phyloP scores from a whole-genome alignment of 208 protist genomes.

The Acanthamoeba lenticulata region DNA sequence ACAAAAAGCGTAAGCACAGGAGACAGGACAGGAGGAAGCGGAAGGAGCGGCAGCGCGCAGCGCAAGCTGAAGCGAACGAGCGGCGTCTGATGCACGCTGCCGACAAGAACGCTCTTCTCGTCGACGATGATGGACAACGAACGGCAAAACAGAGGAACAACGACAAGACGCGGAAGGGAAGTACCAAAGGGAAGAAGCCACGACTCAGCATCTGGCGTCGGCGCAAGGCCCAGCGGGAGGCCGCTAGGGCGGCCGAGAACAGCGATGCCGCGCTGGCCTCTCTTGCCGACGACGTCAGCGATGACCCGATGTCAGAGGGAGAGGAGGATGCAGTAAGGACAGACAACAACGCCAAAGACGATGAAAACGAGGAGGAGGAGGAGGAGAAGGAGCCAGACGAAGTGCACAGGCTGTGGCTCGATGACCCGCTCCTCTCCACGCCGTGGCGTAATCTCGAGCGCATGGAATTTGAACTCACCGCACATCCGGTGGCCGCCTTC shows the following conservation, averaged over 20 bases:
- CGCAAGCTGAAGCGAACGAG: background rate
- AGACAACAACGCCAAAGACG: background rate
- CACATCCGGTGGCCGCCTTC: background rate
- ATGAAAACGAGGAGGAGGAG: background rate
- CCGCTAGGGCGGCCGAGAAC: background rate
- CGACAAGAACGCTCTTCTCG: background rate
- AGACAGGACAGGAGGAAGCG: background rate
- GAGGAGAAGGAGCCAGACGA: background rate
- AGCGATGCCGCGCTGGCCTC: background rate
- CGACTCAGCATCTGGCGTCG: conserved; percentile 47
- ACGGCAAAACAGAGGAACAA: background rate
- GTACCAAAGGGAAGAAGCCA: background rate
- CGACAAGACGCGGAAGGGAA: background rate
- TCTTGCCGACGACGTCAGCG: background rate
- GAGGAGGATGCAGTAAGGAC: background rate
- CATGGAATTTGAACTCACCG: background rate
- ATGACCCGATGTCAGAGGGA: background rate
- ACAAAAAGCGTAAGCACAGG: background rate
- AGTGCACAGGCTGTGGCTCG: background rate
- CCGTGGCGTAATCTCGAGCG: background rate
- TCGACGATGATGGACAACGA: too few species aligned
- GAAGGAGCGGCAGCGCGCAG: background rate
- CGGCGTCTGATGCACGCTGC: background rate
- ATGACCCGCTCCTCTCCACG: background rate
- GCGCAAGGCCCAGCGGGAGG: background rate